A percentile compares a stretch with the other conserved stretches of the same genome.
Conservation (phyloP, 2,329 filamentous ascomycete species). For the Penicillium sp. region DNA sequence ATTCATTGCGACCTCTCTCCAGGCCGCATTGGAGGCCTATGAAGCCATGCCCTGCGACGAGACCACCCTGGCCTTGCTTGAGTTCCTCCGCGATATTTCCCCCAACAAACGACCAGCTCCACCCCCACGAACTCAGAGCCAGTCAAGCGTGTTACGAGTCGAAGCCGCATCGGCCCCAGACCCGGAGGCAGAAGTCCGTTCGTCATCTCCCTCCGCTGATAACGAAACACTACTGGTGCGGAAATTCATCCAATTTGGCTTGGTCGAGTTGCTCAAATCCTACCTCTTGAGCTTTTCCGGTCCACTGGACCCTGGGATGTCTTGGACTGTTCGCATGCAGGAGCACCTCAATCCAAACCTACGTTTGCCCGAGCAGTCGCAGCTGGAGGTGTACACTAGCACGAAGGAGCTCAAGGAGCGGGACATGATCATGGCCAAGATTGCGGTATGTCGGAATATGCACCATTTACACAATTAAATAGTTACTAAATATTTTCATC, state of each 20-base stretch:
- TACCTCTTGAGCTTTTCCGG: conserved; percentile 54
- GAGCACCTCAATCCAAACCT: conserved; percentile 60
- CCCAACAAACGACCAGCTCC: conserved; percentile 63
- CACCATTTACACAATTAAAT: not conserved
- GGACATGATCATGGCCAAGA: conserved; percentile 61
- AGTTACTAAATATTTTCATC: not conserved
- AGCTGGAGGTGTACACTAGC: conserved; percentile 55
- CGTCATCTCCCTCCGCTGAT: conserved; percentile 39
- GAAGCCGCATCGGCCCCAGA: conserved; percentile 54
- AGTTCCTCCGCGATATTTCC: conserved; percentile 61
- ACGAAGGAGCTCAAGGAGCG: conserved; percentile 56
- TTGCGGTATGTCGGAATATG: conserved; percentile 47
- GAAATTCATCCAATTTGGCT: conserved; percentile 64
- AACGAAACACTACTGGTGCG: conserved; percentile 58
- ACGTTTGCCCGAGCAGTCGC: conserved; percentile 56
- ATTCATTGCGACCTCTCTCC: conserved; percentile 66
- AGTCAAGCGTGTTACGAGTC: conserved; percentile 44
- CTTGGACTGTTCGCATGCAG: conserved; percentile 56
- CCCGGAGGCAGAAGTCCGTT: conserved; percentile 58
- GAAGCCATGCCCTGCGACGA: conserved; percentile 60
- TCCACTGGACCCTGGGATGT: conserved; percentile 45
- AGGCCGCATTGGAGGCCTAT: conserved; percentile 64
- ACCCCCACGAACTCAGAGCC: conserved; percentile 61
- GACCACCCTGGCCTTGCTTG: conserved; percentile 61
- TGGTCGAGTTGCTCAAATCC: conserved; percentile 65